Conservation (phyloP, 2,329 filamentous ascomycete genomes). For the Neonectria sp. region DNA sequence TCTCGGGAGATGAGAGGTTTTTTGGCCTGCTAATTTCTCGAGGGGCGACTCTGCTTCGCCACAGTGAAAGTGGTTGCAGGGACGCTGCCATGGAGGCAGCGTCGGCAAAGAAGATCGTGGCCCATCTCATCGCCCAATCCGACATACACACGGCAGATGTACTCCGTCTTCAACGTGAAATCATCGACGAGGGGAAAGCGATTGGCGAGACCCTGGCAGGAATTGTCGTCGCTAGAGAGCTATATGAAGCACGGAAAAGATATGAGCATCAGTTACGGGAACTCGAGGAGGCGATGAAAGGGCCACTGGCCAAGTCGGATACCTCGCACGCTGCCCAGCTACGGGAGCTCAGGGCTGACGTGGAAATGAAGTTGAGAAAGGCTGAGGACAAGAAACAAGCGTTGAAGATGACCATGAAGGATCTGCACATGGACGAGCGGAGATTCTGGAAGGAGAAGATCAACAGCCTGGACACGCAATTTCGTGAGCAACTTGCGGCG, state of each 20-base stretch:
- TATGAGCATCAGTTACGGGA: constrained; percentile 1
- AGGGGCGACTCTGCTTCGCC: constrained; percentile 19
- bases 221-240: not conserved
- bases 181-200: constrained; percentile 12
- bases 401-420: constrained; percentile 10
- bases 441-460: not conserved
- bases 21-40: constrained; percentile 13
- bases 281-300: constrained; percentile 6
- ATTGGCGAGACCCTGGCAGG: constrained; percentile 19
- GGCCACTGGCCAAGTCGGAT: not conserved
- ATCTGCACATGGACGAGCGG: constrained; percentile 19
- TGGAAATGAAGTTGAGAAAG: constrained; percentile 12
- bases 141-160: not conserved
- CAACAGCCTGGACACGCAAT: not conserved
- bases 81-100: not conserved
- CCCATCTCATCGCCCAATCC: not conserved
- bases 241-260: not conserved
- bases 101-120: constrained; percentile 11
- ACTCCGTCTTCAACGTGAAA: constrained; percentile 23
- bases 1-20: not conserved
- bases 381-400: not conserved
- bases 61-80: constrained; percentile 6
- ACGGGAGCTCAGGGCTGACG: not conserved
- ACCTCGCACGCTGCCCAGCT: not conserved
- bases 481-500: not conserved